Evolutionary conservation across 1,139 yeast species (phyloP), one percentile per base, ranked within the genome.

Genomic region (Debaryomycetaceae sp.): DNA sequence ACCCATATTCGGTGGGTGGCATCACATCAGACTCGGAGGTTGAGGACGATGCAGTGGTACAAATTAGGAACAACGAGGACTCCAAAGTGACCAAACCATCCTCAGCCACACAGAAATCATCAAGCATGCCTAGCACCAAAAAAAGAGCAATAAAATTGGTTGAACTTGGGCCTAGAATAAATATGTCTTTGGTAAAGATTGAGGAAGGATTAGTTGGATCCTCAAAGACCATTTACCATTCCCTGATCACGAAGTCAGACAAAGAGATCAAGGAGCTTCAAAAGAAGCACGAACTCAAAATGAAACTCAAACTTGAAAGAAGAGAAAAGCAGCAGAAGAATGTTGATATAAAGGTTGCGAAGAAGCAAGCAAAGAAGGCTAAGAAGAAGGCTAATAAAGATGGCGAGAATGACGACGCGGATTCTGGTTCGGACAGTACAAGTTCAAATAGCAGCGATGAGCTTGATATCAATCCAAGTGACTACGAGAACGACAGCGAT

Each of bases 101-200:
- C 40, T 58, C 53, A 33, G 54, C 52, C 17, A 57, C 55, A n/a
- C 58, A 51, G 39, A 55, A 52, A 33, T 56, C 50, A 24, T 43
- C 39, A 24, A 39, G 53, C 2, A 59, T 60, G 42, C 52, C 54
- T 41, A 48, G 72, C 46, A 63, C 72, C 27, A 81, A 83, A 51
- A 90, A 90, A 69, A 81, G 88, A 56, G 99, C 99, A 1, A 88
- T 95, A 54, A 90, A 90, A 62, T 75, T 95, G 48, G 87, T 93
- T 1, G 99, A 95, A 66, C 72, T 91, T 45, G 99, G 99, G 0
- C 99, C 99, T 34, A 78, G 99, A 53, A 67, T 95, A 65, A 82
- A 80, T 54, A 72, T 95, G 66, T 72, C 81, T 42, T 72, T 93
- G 49, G 72, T 86, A 45, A 95, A 95, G 69, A 87, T 95, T 48